A percentile compares a stretch with the other conserved stretches of the same genome.
Conservation (phyloP, 192 early-diverging fungal species). For the Cladochytrium replicatum region DNA sequence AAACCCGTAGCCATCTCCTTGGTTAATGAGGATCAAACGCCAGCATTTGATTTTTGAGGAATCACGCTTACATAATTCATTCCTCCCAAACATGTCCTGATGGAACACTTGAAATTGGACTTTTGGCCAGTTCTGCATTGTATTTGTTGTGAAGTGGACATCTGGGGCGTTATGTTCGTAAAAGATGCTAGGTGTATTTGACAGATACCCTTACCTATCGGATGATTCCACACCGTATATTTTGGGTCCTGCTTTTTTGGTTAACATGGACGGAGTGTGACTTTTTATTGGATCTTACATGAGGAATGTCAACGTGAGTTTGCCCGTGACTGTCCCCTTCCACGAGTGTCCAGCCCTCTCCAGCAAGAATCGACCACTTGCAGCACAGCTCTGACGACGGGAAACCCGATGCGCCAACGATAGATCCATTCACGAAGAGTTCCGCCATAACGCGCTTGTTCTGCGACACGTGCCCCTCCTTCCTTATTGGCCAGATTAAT, state of each 20-base stretch:
- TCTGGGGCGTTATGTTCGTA: constrained; percentile 20
- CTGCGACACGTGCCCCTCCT: background rate
- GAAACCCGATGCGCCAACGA: constrained; percentile 36
- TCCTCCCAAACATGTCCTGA: constrained; percentile 39
- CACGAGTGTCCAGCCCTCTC: constrained; percentile 34
- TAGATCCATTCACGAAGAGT: constrained; percentile 33
- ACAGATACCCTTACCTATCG: constrained; percentile 29
- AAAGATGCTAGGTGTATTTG: background rate
- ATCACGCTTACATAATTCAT: constrained; percentile 35
- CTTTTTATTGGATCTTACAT: constrained; percentile 10
- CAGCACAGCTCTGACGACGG: constrained; percentile 30
- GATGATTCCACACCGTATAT: constrained; percentile 42
- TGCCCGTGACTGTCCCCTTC: constrained; percentile 33
- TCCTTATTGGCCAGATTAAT: too few species aligned
- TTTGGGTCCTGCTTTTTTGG: constrained; percentile 24
- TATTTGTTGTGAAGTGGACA: constrained; percentile 42
- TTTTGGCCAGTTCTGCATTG: constrained; percentile 44
- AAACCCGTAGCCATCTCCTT: constrained; percentile 45
- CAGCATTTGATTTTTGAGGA: background rate
- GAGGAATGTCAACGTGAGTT: constrained; percentile 41
- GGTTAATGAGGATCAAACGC: background rate
- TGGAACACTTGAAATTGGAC: constrained; percentile 42
- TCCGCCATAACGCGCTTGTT: constrained; percentile 31
- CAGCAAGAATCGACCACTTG: constrained; percentile 29
- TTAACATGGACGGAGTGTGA: background rate